Evolutionary conservation across 169 alveolate species (phyloP), one percentile per base, ranked within the genome.

Genomic region (Plasmodium malariae): DNA sequence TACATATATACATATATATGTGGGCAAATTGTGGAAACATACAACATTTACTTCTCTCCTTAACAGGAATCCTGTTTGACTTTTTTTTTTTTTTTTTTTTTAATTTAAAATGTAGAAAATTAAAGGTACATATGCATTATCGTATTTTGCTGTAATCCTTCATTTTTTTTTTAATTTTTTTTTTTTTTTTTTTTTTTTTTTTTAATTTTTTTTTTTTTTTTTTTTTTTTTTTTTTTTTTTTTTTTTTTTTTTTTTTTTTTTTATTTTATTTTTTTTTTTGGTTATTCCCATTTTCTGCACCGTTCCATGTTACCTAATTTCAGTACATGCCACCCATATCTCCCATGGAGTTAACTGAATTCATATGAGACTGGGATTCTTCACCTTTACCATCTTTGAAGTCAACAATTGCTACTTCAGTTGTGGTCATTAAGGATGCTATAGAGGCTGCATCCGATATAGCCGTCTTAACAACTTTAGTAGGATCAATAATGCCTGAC

Each of bases 381-480:
- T 94, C 96, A 36, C 26, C 68, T 89, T 94, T 94, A 60, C 87
- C 93, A 70, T 72, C 87, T 49, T 78, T 87, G 24, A 92, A 59
- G 72, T 97, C 99, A 76, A 95, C 98, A 55, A 98, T 95, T 89
- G 98, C 98, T 40, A 97, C 99, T 88, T 99, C 99, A 30, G 99
- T 97, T 21, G 99, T 99, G 32, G 99, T 96, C 99, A 99, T 97
- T 59, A 98, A 94, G 30, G 99, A 94, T 11, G 99, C 99, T 28
- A 98, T 99, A 49, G 99, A 97, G 6, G 99, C 98, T 48, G 99
- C 99, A 93, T 98, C 99, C 32, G 98, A 97, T 45, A 98, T 95
- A 14, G 99, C 99, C 34, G 99, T 97, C 92, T 98, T 97, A 14
- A 99, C 99, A 43, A 99, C 99, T 93, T 98, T 98, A 30, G 99